Percentiles rank a stretch among this genome's conserved stretches.
Evolutionary conservation across 2,329 filamentous ascomycete species (phyloP).

Genomic region (Verticillium zaregamsianum): DNA sequence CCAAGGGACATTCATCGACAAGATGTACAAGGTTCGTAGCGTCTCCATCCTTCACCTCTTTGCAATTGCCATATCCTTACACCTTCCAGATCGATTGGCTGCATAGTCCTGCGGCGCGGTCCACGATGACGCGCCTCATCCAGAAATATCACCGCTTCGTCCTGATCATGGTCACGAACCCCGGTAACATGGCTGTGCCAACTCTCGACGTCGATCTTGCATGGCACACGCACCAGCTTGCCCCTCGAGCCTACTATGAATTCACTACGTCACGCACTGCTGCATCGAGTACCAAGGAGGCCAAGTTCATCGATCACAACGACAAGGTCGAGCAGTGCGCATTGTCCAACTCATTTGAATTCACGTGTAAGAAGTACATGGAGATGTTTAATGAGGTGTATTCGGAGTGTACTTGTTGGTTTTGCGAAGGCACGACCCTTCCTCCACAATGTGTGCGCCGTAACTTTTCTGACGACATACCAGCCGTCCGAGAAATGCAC

Average conservation of each 20-base stretch:
- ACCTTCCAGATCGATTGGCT: conserved; percentile 62
- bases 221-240: conserved; percentile 80
- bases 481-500: conserved; percentile 52
- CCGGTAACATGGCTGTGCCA: conserved; percentile 53
- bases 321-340: conserved; percentile 72
- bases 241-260: conserved; percentile 56
- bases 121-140: conserved; percentile 62
- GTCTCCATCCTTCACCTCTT: background rate
- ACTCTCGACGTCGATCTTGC: conserved; percentile 72
- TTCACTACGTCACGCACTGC: conserved; percentile 38
- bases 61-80: background rate
- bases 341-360: conserved; percentile 64
- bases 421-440: conserved; percentile 58
- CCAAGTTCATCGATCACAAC: conserved; percentile 71
- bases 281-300: background rate
- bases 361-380: conserved; percentile 68
- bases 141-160: conserved; percentile 64
- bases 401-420: conserved; percentile 77
- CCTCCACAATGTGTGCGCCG: background rate
- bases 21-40: conserved; percentile 57
- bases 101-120: conserved; percentile 60
- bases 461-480: background rate
- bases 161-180: conserved; percentile 47
- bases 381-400: conserved; percentile 63
- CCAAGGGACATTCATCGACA: conserved; percentile 62